These are phyloP conservation scores for Yamadazyma olivae DNA, from an alignment of 805 yeast genomes.

Conservation along the genomic window DNA sequence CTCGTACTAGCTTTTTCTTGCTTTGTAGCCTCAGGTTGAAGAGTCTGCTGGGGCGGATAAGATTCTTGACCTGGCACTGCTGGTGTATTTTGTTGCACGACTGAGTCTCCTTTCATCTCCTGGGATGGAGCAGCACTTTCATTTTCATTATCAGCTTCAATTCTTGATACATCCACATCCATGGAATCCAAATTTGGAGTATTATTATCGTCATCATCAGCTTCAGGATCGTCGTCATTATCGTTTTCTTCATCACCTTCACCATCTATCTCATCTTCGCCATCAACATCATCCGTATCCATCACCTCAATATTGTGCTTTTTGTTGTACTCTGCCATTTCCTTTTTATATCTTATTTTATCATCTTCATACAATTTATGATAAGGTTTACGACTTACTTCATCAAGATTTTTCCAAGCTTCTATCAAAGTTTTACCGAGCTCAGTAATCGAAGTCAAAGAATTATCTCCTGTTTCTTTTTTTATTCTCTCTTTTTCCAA, in stretches of 20 bases:
- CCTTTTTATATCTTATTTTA: constrained; percentile 67
- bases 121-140: neutral
- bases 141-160: neutral
- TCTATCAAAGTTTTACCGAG: constrained; percentile 78
- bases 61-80: no score
- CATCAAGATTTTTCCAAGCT: constrained; percentile 75
- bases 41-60: no score
- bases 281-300: constrained; percentile 10
- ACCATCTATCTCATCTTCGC: constrained; percentile 7
- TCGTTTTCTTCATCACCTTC: constrained; percentile 8
- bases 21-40: no score
- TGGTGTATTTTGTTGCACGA: no score
- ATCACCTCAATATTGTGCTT: constrained; percentile 9
- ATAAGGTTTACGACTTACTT: constrained; percentile 69
- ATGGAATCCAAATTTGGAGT: neutral
- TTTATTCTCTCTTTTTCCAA: constrained; percentile 73
- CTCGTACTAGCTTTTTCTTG: no score
- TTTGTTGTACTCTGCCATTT: constrained; percentile 55
- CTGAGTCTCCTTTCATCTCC: neutral
- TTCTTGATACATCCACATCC: neutral
- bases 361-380: constrained; percentile 76
- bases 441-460: constrained; percentile 40
- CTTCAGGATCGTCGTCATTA: constrained; percentile 4
- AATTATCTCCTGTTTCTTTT: constrained; percentile 45
- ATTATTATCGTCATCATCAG: constrained; percentile 3